These are phyloP conservation scores for Diddensiella caesifluorescens DNA, from an alignment of 805 yeast species.

Conservation along the genomic window DNA sequence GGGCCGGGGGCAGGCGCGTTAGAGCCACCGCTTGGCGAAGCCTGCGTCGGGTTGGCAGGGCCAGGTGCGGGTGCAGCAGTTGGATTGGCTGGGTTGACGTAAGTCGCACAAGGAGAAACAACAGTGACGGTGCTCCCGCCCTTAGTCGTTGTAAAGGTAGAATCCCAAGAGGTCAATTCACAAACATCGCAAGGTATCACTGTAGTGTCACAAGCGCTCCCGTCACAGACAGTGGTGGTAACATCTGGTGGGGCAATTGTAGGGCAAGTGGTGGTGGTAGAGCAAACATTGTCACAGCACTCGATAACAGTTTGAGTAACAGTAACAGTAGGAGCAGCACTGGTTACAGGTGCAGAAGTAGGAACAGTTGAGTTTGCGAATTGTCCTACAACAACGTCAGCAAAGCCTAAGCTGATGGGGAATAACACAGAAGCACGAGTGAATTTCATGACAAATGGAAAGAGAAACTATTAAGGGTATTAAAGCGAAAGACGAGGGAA, in stretches of 20 bases:
- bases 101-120: conserved; percentile 18
- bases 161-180: conserved; percentile 4
- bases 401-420: not conserved
- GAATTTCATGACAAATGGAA: not conserved
- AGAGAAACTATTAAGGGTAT: not conserved
- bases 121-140: conserved; percentile 17
- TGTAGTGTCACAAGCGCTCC: conserved; percentile 8
- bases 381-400: not conserved
- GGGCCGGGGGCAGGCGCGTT: not conserved
- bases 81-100: conserved; percentile 7
- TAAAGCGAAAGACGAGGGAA: too few relatives aligned
- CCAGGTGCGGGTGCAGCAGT: conserved; percentile 2
- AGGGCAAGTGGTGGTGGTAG: conserved; percentile 14
- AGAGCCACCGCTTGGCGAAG: too few relatives aligned
- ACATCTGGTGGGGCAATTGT: conserved; percentile 13
- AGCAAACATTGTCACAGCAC: conserved; percentile 19
- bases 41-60: not conserved
- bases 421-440: not conserved
- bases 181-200: conserved; percentile 12
- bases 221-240: conserved; percentile 13
- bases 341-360: conserved; percentile 12
- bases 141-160: conserved; percentile 16
- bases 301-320: conserved; percentile 21
- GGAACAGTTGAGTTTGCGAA: not conserved
- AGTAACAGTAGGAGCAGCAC: conserved; percentile 16